Evolutionary conservation across 805 yeast genomes (phyloP), one percentile per base, ranked within the genome.

Genomic region (Candida boidinii): DNA sequence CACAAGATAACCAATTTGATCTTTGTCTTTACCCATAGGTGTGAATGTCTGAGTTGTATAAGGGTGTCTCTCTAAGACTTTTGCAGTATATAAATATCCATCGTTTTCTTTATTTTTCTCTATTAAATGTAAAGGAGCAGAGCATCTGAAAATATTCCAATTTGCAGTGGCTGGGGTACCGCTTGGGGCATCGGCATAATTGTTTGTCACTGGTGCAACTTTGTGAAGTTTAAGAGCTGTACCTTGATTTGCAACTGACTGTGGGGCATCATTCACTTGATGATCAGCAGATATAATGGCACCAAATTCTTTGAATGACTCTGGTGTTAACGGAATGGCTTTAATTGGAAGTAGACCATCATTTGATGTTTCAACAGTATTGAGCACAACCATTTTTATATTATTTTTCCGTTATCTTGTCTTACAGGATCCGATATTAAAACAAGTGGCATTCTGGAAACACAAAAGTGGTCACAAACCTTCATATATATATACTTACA

Each of bases 1-100:
- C 7, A 88, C 94, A 43, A 90, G 53, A 46, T 76, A 90, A 1
- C 85, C 79, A 9, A 54, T 47, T 23, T 64, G 62, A 2, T 55
- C 43, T 15, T 62, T 56, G 23, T 53, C 44, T 42, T 75, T 60
- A 4, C 96, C 96, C 83, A 90, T 71, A 5, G 97, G 96, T n/a
- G 84, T 46, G 51, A 88, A 88, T 0, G 95, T 81, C 56, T 88
- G 97, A 0, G 95, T 79, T 11, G 88, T 70, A 49, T 57, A 81
- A 8, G 96, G 96, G 54, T 88, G 97, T 55, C 95, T 70, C 52
- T 88, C 97, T 17, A 88, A 65, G 2, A 88, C 95, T 42, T 70
- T 79, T 7, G 81, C 58, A 2, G 54, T 47, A 47, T 80, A 81
- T 1, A 24, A 7, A 33, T 46, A 42, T 5, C 37, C 32, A 17